Conservation (phyloP, 2,329 filamentous ascomycete species). For the Xenoacremonium recifei region DNA sequence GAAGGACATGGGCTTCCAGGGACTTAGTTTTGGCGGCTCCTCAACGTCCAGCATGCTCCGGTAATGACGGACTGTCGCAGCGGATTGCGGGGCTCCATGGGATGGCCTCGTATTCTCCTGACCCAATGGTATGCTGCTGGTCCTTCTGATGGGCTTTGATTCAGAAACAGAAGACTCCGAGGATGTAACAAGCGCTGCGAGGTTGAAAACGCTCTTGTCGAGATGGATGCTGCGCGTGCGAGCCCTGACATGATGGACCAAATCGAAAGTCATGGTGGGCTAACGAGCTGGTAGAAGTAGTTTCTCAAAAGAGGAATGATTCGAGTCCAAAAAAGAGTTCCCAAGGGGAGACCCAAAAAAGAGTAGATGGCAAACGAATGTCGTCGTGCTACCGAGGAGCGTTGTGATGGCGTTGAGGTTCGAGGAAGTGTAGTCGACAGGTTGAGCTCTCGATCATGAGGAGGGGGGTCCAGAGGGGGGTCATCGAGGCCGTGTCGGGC, state of each 20-base stretch:
- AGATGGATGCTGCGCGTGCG: slow-evolving; percentile 51
- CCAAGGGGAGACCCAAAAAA: slow-evolving; percentile 43
- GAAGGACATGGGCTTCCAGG: slow-evolving; percentile 43
- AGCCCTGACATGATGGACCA: slow-evolving; percentile 42
- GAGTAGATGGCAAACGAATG: slow-evolving; percentile 45
- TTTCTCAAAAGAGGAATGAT: slow-evolving; percentile 24
- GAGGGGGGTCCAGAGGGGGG: slow-evolving; percentile 10
- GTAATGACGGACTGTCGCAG: slow-evolving; percentile 33
- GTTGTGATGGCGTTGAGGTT: slow-evolving; percentile 22
- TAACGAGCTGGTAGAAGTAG: slow-evolving; percentile 24
- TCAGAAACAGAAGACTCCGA: slow-evolving; percentile 10
- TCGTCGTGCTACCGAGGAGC: slow-evolving; percentile 30
- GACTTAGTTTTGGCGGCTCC: slow-evolving; percentile 43
- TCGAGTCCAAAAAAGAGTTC: slow-evolving; percentile 31
- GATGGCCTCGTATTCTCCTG: slow-evolving; percentile 11
- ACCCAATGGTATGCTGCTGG: slow-evolving; percentile 28
- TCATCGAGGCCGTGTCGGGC: slow-evolving; percentile 20
- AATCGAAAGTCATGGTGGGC: slow-evolving; percentile 39
- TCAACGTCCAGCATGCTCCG: slow-evolving; percentile 56
- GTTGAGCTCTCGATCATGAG: slow-evolving; percentile 6
- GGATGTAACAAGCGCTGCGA: slow-evolving; percentile 13
- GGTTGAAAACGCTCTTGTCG: slow-evolving; percentile 30
- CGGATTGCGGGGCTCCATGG: slow-evolving; percentile 7
- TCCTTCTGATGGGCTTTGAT: slow-evolving; percentile 28
- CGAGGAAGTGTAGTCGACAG: slow-evolving; percentile 7